Base-by-base conservation (phyloP, 2,329 filamentous ascomycete species). In the Graphium sp. region DNA sequence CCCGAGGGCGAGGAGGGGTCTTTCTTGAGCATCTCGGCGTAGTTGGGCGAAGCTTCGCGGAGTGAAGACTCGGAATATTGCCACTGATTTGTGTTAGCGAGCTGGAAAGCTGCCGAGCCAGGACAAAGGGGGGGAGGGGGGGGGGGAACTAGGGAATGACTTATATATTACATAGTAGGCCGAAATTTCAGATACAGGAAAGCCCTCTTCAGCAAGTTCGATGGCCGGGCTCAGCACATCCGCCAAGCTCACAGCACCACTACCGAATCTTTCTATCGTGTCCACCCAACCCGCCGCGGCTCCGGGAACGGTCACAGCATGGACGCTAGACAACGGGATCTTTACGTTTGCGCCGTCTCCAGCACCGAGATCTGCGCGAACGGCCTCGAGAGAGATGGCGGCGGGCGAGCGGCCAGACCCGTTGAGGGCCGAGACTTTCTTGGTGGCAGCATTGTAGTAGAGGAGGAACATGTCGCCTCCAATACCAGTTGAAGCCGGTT, bases 391-490 rank as follows among this genome's bases (percentile, higher is more conserved):
- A 0, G 74, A 79, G 36, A 58, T 72, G 21, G 75, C 71, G 29
- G 55, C 61, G 5, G 80, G 74, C 4, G 83, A 71, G 17, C 89
- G 74, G n/a, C 89, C 89, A 2, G 85, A 94, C 13, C 85, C 89
- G 50, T 98, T 98, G 50, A 95, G 58, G 7, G 84, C 81, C 31
- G 74, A 76, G 7, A 95, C 76, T 37, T 79, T 78, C 45, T 79
- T 78, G 0, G 75, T 81, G 40, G 76, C 68, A 23, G 83, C 82
- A 46, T 91, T 70, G 58, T 87, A 95, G 61, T 72, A 94, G 20
- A 95, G 69, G 50, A 85, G 85, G 56, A 95, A 98, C 74, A 93
- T 84, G 54, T 98, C 89, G 36, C 89, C 89, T 32, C 89, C 89
- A 34, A 98, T 94, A 22, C 89, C 89, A 1, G 89, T 95, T 5